Percentiles rank a stretch among this genome's conserved stretches.
These are phyloP conservation scores for Fraxinus quadrangulata DNA, from an alignment of 257 asterid genomes.

Conservation along the genomic window DNA sequence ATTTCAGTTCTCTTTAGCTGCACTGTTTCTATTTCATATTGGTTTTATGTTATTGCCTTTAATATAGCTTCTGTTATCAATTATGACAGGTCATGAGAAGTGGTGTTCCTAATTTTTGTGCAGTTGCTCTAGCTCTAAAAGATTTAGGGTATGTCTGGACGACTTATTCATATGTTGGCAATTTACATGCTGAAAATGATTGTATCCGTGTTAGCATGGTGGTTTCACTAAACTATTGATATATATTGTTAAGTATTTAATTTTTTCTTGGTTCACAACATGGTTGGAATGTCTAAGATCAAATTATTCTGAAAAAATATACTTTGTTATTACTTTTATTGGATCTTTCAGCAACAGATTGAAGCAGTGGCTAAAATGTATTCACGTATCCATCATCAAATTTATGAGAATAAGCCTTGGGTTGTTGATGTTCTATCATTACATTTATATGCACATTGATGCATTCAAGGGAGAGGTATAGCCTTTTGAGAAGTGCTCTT, in stretches of 20 bases:
- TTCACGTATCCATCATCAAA: background rate
- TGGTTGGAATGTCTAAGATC: background rate
- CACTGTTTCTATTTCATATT: slow-evolving; percentile 16
- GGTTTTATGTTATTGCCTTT: slow-evolving; percentile 7
- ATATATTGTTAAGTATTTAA: slow-evolving; percentile 10
- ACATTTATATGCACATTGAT: background rate
- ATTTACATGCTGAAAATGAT: slow-evolving; percentile 11
- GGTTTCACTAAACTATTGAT: slow-evolving; percentile 1
- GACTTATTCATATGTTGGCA: slow-evolving; percentile 22
- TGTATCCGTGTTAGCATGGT: slow-evolving; percentile 19
- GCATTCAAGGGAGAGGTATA: background rate
- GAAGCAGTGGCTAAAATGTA: background rate
- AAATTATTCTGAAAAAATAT: background rate
- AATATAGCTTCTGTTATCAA: slow-evolving; percentile 20
- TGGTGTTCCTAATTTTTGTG: slow-evolving; percentile 95
- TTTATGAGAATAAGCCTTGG: background rate
- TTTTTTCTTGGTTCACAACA: slow-evolving; percentile 7
- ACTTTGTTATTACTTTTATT: background rate
- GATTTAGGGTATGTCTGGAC: slow-evolving; percentile 79
- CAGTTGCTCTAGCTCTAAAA: slow-evolving; percentile 90
- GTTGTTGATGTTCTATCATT: background rate
- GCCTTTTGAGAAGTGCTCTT: background rate
- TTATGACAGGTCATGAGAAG: slow-evolving; percentile 86
- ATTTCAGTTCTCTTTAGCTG: slow-evolving; percentile 18
- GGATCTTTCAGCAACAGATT: background rate